Percentiles rank a stretch among this genome's conserved stretches.
Conservation (phyloP, 148 eudicot genomes). For the Fagopyrum esculentum region DNA sequence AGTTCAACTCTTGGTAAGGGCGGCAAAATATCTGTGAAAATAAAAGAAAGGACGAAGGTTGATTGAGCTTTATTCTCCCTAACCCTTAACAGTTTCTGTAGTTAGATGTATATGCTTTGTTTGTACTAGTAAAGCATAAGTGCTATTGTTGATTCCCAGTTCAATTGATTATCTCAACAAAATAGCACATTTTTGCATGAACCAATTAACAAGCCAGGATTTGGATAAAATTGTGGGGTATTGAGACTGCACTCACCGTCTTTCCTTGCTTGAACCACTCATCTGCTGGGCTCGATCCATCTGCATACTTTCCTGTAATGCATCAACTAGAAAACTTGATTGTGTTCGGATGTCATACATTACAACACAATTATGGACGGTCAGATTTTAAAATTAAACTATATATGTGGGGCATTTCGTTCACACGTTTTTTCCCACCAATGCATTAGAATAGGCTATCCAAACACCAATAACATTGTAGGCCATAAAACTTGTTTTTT, state of each 20-base stretch:
- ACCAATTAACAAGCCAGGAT: neutral
- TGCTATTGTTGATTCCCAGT: neutral
- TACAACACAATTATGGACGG: too few relatives aligned
- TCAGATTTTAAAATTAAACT: too few relatives aligned
- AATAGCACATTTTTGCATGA: neutral
- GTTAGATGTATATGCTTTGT: neutral
- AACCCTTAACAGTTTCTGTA: neutral
- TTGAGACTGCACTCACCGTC: conserved; percentile 30
- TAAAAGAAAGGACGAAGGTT: neutral
- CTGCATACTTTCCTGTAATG: conserved; percentile 79
- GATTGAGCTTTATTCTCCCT: neutral
- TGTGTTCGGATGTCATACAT: too few relatives aligned
- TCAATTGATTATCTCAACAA: neutral
- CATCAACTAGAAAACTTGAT: neutral
- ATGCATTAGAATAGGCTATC: too few relatives aligned
- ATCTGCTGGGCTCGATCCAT: conserved; percentile 80
- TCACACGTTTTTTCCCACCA: too few relatives aligned
- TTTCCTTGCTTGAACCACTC: conserved; percentile 91
- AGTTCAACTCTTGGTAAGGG: neutral
- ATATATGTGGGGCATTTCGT: too few relatives aligned
- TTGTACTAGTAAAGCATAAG: neutral
- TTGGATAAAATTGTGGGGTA: neutral
- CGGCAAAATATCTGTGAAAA: neutral
- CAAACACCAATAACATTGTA: too few relatives aligned
- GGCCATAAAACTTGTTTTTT: too few relatives aligned